Base-by-base conservation (phyloP, 768 basidiomycete species). In the Dictyophora rubrovolvata region DNA sequence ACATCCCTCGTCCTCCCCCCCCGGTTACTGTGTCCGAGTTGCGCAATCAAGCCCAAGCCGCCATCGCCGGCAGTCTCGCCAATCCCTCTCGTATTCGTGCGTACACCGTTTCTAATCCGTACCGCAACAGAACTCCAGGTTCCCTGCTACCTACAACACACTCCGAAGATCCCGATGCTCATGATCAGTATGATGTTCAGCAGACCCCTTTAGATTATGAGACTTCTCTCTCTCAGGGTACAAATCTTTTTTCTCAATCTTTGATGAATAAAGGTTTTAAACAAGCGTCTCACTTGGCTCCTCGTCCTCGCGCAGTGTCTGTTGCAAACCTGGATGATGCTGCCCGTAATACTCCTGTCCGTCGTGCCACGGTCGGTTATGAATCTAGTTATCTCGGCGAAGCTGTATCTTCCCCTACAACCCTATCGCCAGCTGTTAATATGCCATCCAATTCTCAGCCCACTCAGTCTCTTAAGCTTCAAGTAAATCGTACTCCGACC, bases 41-140 rank as follows among this genome's bases (percentile, higher is more conserved):
- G 61, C 86, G 91, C 65, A 89, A 81, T 63, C 93, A 93, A 68
- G 88, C 89, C 42, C 92, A 93, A 71, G 87, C 88, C 49, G 93
- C 89, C 37, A 91, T 94, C 68, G 86, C 89, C 23, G 86, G 86
- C 54, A 89, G 88, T 66, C 74, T 93, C 48, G 84, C 82, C 56
- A 85, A 86, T 64, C 88, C 87, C 17, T 83, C 89, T 54, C 82
- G 93, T 61, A 73, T 85, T 69, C 85, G 93, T 9, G 93, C 93
- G 16, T 93, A 81, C 67, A 97, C 93, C 0, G 93, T 97, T 16
- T 95, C 93, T 12, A 87, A 90, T 68, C 89, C 92, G n/a, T 93
- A 93, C 70, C 83, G 89, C 62, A 74, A 77, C 55, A 77, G 86
- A 62, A 75, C 46, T 42, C 76, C 75, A 17, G 71, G 77, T n/a